Percentiles rank a stretch among this genome's conserved stretches.
phyloP scores from a whole-genome alignment of 305 asterid genomes.

The Solanum hybrid region DNA sequence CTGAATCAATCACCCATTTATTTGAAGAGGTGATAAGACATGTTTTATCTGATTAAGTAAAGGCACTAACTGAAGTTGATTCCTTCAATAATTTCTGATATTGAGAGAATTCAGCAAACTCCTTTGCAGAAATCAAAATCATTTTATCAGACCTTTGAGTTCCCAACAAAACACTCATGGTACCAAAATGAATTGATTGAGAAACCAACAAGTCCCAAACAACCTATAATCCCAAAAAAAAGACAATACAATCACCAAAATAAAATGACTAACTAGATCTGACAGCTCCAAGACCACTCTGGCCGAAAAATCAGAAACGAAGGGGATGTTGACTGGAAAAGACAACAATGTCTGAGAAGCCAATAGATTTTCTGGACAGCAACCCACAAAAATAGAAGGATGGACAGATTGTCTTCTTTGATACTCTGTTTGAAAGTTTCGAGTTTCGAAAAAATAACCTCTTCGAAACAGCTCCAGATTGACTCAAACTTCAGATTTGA shows the following conservation, averaged over 20 bases:
- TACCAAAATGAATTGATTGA: not conserved
- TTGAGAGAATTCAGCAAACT: no score
- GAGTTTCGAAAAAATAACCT: not conserved
- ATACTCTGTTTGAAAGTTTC: no score
- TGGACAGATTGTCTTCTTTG: not conserved
- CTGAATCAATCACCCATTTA: no score
- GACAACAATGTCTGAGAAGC: not conserved
- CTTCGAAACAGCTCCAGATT: not conserved
- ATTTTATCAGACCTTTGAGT: not conserved
- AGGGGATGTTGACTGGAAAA: no score
- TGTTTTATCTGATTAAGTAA: no score
- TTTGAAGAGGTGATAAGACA: no score
- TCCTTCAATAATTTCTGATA: no score
- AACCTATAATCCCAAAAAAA: not conserved
- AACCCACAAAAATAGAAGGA: not conserved
- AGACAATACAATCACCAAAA: not conserved
- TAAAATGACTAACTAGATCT: no score
- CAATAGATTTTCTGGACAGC: no score
- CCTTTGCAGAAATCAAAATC: no score
- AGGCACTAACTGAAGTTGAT: no score
- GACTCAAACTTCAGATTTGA: not conserved
- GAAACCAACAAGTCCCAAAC: not conserved
- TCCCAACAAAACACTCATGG: not conserved
- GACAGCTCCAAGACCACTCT: not conserved
- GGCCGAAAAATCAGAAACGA: not conserved